Evolutionary conservation across 768 basidiomycete genomes (phyloP), one percentile per base, ranked within the genome.

Genomic region (Chalciporus sphaerocephalus): DNA sequence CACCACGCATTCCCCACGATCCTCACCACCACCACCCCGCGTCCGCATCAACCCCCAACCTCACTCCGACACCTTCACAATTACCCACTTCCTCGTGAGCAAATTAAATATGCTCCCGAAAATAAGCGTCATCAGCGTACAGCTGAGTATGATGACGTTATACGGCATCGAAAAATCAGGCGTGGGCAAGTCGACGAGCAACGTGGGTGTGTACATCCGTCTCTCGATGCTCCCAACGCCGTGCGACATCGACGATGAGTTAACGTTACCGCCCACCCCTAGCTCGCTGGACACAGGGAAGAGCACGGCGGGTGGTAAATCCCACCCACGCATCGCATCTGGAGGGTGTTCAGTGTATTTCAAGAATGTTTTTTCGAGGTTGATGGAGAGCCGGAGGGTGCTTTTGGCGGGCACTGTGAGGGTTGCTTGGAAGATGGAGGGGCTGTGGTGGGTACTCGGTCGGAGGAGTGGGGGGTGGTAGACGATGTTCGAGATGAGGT

Each of bases 91-190:
- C 51, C 95, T 69, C 37, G 89, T 89, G 65, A 97, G 68, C 39
- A 83, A 62, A 58, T 97, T 97, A 69, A 97, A 92, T 37, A 95
- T 68, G 57, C 82, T 89, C 46, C 95, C 96, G 66, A 99, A 98
- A 44, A 94, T 82, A 52, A 96, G 80, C 37, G 94, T 92, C 42
- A 96, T 78, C 33, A 97, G 71, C 9, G 92, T 92, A 60, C 87
- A 91, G 47, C 80, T 92, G 73, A 98, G 87, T 58, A 97, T 97
- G 67, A 98, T 97, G 38, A 98, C 95, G 69, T 98, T 99, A 71
- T 98, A 98, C 1, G 96, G 96, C 96, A 98, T 98, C 65, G 90
- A 93, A 64, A 98, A 98, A 65, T 98, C 96, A 0, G 95, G 96
- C 27, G 92, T 92, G n/a, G 95, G 87, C n/a, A 96, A 78, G 64